These are phyloP conservation scores for Echium plantagineum DNA, from an alignment of 257 asterid genomes.

Conservation along the genomic window DNA sequence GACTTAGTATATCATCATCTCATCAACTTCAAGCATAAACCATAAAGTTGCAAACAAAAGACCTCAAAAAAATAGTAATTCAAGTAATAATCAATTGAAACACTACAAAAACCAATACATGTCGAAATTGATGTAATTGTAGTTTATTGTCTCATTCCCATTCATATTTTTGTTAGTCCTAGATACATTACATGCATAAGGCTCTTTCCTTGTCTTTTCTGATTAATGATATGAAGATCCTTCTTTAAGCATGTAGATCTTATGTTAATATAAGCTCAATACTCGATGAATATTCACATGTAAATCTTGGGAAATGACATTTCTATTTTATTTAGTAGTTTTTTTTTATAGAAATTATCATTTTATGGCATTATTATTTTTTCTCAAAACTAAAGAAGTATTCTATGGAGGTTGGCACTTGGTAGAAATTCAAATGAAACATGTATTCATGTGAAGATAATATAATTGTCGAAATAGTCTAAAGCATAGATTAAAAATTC, in stretches of 20 bases:
- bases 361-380: too few relatives aligned
- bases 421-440: too few relatives aligned
- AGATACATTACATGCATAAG: conserved; percentile 4
- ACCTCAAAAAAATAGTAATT: conserved; percentile 8
- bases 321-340: too few relatives aligned
- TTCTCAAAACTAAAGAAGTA: too few relatives aligned
- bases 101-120: conserved; percentile 10
- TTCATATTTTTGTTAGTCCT: conserved; percentile 28
- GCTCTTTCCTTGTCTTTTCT: conserved; percentile 30
- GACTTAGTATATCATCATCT: conserved; percentile 15
- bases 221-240: conserved; percentile 17
- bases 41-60: conserved; percentile 20
- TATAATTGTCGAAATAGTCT: too few relatives aligned
- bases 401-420: too few relatives aligned
- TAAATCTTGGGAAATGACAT: too few relatives aligned
- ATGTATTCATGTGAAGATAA: too few relatives aligned
- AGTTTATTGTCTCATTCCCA: conserved; percentile 33
- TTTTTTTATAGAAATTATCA: too few relatives aligned
- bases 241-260: conserved; percentile 10
- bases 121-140: conserved; percentile 45
- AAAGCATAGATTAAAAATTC: too few relatives aligned
- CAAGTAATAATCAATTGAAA: conserved; percentile 5
- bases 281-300: neutral
- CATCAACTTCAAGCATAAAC: conserved; percentile 2
- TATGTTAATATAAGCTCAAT: conserved; percentile 15